Evolutionary conservation across 2,329 filamentous ascomycete species (phyloP), one percentile per base, ranked within the genome.

Genomic region (Gaeumannomyces sp.): DNA sequence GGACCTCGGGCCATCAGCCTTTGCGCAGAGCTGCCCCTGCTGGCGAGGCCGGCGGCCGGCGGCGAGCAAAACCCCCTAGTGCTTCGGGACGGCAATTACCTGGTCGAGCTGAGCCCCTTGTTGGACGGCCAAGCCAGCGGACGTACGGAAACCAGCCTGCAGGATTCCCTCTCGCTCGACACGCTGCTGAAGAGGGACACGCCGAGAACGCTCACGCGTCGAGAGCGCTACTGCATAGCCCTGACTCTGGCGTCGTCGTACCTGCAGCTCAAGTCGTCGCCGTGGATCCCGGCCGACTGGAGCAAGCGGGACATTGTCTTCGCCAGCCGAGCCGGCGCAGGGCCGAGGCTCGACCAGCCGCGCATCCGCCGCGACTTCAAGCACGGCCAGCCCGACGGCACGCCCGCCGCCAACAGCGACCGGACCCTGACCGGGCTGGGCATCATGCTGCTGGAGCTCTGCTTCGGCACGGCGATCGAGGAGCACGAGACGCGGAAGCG

Each of bases 251-350:
- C 57, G 10, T 59, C 57, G 16, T 29, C 57, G 57, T 29, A 29
- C 13, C 27, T 59, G 57, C 57, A 59, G 57, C 57, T 59, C 57
- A 29, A 59, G n/a, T 27, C 57, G n/a, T 59, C 25, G 27, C 16
- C 57, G 8, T 28, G 57, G n/a, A 59, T 59, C 57, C 16, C n/a
- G 16, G n/a, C 57, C 16, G 53, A 19, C 14, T 59, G 27, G 57
- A 59, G 57, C 57, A 59, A 59, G 57, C 57, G 57, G n/a, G 57
- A 59, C 13, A 29, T 59, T 6, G n/a, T 28, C 8, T 29, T 59
- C 25, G 2, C 27, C 14, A 19, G n/a, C 4, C 19, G 27, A 4
- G 57, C n/a, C 10, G 53, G 14, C 22, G 53, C 2, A 16, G 19
- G 53, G 2, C 53, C 6, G 19, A 27, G 19, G 2, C 19, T n/a